Evolutionary conservation across 805 yeast species (phyloP).

Genomic region (Zygosaccharomyces bisporus): DNA sequence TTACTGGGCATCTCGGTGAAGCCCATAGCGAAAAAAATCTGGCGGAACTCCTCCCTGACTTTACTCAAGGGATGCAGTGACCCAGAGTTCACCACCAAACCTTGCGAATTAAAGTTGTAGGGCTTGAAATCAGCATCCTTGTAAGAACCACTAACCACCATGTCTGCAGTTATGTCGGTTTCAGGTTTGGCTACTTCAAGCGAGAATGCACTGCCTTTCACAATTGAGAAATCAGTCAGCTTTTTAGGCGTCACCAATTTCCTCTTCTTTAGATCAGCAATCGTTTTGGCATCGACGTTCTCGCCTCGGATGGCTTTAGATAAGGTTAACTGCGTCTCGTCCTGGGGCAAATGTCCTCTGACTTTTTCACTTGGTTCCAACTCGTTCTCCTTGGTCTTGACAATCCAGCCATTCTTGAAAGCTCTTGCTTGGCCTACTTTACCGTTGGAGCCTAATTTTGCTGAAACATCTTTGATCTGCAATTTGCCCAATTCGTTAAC

Average conservation of each 20-base stretch:
- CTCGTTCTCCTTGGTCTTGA: constrained; percentile 73
- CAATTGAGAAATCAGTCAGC: constrained; percentile 66
- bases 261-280: constrained; percentile 88
- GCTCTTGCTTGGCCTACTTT: constrained; percentile 96
- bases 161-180: constrained; percentile 92
- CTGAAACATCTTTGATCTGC: constrained; percentile 66
- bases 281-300: constrained; percentile 53
- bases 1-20: constrained; percentile 99
- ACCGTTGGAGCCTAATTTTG: constrained; percentile 77
- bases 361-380: constrained; percentile 56
- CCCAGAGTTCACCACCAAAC: constrained; percentile 80
- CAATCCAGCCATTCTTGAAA: constrained; percentile 95
- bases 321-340: constrained; percentile 63
- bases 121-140: constrained; percentile 82
- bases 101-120: constrained; percentile 94
- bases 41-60: constrained; percentile 96
- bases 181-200: constrained; percentile 74
- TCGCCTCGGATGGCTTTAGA: constrained; percentile 42
- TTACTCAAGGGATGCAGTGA: constrained; percentile 95
- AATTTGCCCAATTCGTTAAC: constrained; percentile 71
- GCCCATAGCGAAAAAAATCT: constrained; percentile 96
- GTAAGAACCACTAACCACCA: constrained; percentile 83
- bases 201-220: constrained; percentile 82
- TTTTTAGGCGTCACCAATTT: constrained; percentile 73
- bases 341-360: constrained; percentile 40